These are phyloP conservation scores for Schwanniomyces etchellsii DNA, from an alignment of 1,139 yeast species.

Conservation along the genomic window DNA sequence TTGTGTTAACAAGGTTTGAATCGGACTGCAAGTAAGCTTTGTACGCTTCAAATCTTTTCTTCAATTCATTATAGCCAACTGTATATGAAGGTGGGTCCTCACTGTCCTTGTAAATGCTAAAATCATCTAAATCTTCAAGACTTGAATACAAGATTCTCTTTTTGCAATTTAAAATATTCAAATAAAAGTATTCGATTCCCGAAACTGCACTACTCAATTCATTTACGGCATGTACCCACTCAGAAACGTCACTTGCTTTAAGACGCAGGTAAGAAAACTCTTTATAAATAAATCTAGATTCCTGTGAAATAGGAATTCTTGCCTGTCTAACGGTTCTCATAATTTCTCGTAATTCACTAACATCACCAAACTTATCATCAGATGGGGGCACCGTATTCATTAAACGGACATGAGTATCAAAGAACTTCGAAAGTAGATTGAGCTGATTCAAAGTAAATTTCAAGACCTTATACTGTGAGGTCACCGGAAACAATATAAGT, in stretches of 20 bases:
- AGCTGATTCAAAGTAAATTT: slow-evolving; percentile 14
- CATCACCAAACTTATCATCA: slow-evolving; percentile 17
- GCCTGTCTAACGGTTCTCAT: slow-evolving; percentile 15
- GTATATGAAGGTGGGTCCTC: not conserved
- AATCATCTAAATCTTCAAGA: not conserved
- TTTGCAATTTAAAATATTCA: slow-evolving; percentile 4
- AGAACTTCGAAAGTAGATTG: slow-evolving; percentile 11
- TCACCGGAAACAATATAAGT: slow-evolving; percentile 24
- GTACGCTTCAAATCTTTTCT: slow-evolving; percentile 2
- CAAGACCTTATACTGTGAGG: slow-evolving; percentile 21
- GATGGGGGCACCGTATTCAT: slow-evolving; percentile 27
- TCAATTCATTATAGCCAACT: slow-evolving; percentile 2
- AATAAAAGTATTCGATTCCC: slow-evolving; percentile 25
- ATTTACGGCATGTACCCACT: slow-evolving; percentile 20
- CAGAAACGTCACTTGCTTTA: slow-evolving; percentile 24
- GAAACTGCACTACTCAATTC: slow-evolving; percentile 19
- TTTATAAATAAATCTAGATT: slow-evolving; percentile 14
- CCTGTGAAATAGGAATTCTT: slow-evolving; percentile 17
- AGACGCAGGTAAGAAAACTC: slow-evolving; percentile 28
- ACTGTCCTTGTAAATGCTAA: not conserved
- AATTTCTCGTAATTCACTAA: slow-evolving; percentile 14
- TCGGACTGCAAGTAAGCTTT: slow-evolving; percentile 6
- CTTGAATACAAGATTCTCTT: slow-evolving; percentile 2
- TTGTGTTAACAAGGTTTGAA: slow-evolving; percentile 8
- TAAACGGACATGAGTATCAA: slow-evolving; percentile 18